Evolutionary conservation across 768 basidiomycete genomes (phyloP).

Genomic region (Tylopilus vinaceipallidus): DNA sequence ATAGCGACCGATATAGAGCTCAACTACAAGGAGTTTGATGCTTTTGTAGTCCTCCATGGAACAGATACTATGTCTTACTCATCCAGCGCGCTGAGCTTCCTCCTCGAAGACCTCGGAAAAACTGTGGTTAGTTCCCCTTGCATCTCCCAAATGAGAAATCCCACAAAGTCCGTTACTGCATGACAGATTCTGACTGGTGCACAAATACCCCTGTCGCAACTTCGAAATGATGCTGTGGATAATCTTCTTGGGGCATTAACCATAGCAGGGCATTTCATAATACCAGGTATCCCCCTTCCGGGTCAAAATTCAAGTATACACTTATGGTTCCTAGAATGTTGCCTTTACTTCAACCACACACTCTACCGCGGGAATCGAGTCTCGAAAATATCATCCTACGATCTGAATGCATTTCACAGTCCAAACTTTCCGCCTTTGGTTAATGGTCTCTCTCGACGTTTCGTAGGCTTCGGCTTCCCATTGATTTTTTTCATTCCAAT

Average conservation of each 20-base stretch:
- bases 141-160: neutral
- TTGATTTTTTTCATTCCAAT: slow-evolving; percentile 5
- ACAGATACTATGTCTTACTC: slow-evolving; percentile 93
- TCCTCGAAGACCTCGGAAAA: slow-evolving; percentile 91
- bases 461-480: neutral
- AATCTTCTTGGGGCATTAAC: slow-evolving; percentile 88
- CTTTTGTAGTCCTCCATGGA: slow-evolving; percentile 88
- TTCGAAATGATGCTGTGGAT: slow-evolving; percentile 93
- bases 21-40: slow-evolving; percentile 84
- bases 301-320: neutral
- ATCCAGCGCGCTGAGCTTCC: slow-evolving; percentile 84
- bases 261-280: slow-evolving; percentile 87
- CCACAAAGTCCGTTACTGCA: neutral
- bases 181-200: slow-evolving; percentile 84
- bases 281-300: slow-evolving; percentile 62
- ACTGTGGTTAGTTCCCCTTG: slow-evolving; percentile 61
- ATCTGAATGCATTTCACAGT: slow-evolving; percentile 80
- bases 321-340: slow-evolving; percentile 56
- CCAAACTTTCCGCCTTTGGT: slow-evolving; percentile 83
- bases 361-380: slow-evolving; percentile 86
- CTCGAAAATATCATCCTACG: slow-evolving; percentile 78
- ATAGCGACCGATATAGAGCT: slow-evolving; percentile 91
- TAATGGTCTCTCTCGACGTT: slow-evolving; percentile 50
- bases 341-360: slow-evolving; percentile 87
- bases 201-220: slow-evolving; percentile 87